Evolutionary conservation across 2,329 filamentous ascomycete genomes (phyloP).

Genomic region (Hymenoscyphus linearis): DNA sequence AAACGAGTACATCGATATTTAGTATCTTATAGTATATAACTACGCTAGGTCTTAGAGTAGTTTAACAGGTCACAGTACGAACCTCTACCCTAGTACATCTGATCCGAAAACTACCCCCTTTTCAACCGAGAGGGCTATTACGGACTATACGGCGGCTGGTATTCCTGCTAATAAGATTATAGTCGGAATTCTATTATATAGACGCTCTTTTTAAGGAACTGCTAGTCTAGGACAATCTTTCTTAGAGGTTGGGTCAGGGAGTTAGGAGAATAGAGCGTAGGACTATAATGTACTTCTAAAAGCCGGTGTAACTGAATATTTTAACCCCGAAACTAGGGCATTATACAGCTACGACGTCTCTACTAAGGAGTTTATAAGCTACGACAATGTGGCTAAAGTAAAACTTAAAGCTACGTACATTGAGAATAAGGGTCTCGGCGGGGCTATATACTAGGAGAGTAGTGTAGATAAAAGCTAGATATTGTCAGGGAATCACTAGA

Average conservation of each 20-base stretch:
- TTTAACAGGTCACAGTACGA: conserved; percentile 63
- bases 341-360: conserved; percentile 65
- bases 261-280: conserved; percentile 64
- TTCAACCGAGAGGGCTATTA: conserved; percentile 60
- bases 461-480: conserved; percentile 65
- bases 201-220: conserved; percentile 62
- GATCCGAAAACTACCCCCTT: conserved; percentile 61
- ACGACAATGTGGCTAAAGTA: conserved; percentile 59
- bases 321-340: conserved; percentile 54
- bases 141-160: conserved; percentile 58
- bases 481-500: too few species aligned
- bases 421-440: conserved; percentile 56
- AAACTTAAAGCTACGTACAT: conserved; percentile 62
- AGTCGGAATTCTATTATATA: conserved; percentile 76
- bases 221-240: conserved; percentile 61
- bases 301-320: conserved; percentile 50
- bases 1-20: conserved; percentile 44
- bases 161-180: conserved; percentile 63
- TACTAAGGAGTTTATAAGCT: conserved; percentile 62
- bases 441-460: conserved; percentile 83
- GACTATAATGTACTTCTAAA: conserved; percentile 75
- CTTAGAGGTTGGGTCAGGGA: conserved; percentile 60
- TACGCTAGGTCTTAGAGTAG: conserved; percentile 63
- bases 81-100: conserved; percentile 53
- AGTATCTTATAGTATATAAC: conserved; percentile 70